Conservation (phyloP, 257 asterid species). For the Lantana camara region DNA sequence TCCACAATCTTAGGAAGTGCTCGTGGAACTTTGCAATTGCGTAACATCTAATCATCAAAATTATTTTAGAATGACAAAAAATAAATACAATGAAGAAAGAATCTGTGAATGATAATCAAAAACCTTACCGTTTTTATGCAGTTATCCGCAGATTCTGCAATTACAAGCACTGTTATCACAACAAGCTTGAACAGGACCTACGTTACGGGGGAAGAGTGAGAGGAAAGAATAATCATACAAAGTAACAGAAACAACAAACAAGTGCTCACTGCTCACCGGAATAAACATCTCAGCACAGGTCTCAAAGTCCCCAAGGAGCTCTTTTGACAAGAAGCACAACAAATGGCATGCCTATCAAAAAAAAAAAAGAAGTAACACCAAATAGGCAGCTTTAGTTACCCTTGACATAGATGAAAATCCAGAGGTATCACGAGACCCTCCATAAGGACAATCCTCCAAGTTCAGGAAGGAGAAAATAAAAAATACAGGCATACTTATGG, state of each 20-base stretch:
- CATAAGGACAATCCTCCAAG: neutral
- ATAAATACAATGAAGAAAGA: slow-evolving; percentile 22
- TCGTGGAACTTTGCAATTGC: slow-evolving; percentile 97
- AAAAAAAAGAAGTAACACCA: slow-evolving; percentile 17
- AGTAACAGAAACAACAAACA: slow-evolving; percentile 21
- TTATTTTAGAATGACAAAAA: slow-evolving; percentile 18
- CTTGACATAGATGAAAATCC: too few species aligned
- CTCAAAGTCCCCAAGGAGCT: slow-evolving; percentile 97
- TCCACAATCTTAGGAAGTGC: slow-evolving; percentile 89
- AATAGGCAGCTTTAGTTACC: slow-evolving; percentile 25
- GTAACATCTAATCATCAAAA: slow-evolving; percentile 69
- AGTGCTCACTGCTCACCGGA: slow-evolving; percentile 81
- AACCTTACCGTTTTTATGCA: slow-evolving; percentile 92
- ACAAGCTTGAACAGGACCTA: slow-evolving; percentile 99
- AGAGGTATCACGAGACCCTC: too few species aligned
- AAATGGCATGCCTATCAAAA: slow-evolving; percentile 81
- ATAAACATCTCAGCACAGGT: slow-evolving; percentile 95
- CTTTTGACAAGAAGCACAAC: slow-evolving; percentile 80
- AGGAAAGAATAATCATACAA: slow-evolving; percentile 29
- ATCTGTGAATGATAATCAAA: slow-evolving; percentile 7
- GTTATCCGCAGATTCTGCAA: slow-evolving; percentile 98
- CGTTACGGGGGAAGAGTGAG: slow-evolving; percentile 44
- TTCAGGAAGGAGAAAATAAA: slow-evolving; percentile 13
- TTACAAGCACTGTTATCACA: slow-evolving; percentile 97
- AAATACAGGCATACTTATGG: neutral